Evolutionary conservation across 306 rosid species (phyloP), one percentile per base, ranked within the genome.

Genomic region (Amphicarpaea edgeworthii): DNA sequence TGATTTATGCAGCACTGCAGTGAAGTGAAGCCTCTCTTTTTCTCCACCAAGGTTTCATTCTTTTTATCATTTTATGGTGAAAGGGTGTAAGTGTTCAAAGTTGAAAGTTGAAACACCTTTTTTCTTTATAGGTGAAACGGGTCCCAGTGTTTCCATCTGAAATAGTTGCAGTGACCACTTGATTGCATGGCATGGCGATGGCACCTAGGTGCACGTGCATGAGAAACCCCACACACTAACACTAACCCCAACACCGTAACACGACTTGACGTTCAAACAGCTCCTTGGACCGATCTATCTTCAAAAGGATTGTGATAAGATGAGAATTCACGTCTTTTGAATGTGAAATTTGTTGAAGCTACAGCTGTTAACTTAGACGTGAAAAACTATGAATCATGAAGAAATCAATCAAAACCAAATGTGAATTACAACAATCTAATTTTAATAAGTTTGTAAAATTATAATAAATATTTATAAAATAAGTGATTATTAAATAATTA

Each of bases 141-240:
- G 77, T 61, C 77, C 72, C 66, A 47, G n/a, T 60, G 77, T 46
- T 68, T 60, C 55, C 58, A 79, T 50, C 78, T 71, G 83, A 62
- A 40, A 62, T 5, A 19, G 59, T 21, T 71, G 19, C 43, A 62
- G 66, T 28, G 67, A 50, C 68, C 41, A 40, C 68, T 61, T 72
- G 78, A 70, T 70, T 78, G 72, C 64, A 62, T 71, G 47, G 7
- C 38, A 9, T 64, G 38, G 6, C 73, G 51, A 16, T 42, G n/a
- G 32, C 63, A 62, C 82, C 82, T 82, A 0, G 85, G 70, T 70
- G 70, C 85, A 76, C 85, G 85, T 70, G 85, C 81, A 81, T 7
- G 21, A 7, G 3, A 32, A 63, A 55, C 61, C 85, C 82, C 74
- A 34, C 69, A 15, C 12, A n/a, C n/a, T n/a, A n/a, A n/a, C n/a